Evolutionary conservation across 179 eudicot species (phyloP).

Genomic region (Nepenthes alata): DNA sequence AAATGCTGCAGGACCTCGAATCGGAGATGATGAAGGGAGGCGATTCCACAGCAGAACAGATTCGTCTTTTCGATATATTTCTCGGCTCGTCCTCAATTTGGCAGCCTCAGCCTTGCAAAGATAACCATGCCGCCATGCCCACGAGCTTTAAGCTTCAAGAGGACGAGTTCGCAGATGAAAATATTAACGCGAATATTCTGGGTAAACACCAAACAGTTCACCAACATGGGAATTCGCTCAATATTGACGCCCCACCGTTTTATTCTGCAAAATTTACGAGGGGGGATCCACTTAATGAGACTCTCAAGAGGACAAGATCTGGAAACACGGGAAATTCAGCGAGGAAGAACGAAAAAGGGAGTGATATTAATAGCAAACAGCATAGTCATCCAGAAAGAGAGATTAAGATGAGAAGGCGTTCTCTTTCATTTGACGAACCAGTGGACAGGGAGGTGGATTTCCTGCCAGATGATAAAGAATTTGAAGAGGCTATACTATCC

Average conservation of each 20-base stretch:
- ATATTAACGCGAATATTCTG: slow-evolving; percentile 20
- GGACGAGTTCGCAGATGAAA: slow-evolving; percentile 45
- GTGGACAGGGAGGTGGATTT: slow-evolving; percentile 28
- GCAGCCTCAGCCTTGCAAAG: slow-evolving; percentile 97
- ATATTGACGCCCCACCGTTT: slow-evolving; percentile 67
- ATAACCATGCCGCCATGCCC: slow-evolving; percentile 10
- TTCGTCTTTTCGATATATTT: slow-evolving; percentile 62
- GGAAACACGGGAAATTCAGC: slow-evolving; percentile 20
- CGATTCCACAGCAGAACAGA: slow-evolving; percentile 59
- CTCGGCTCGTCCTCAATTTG: slow-evolving; percentile 76
- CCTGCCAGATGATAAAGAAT: slow-evolving; percentile 72
- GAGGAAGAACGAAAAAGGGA: slow-evolving; percentile 6
- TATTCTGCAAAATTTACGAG: slow-evolving; percentile 26
- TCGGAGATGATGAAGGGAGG: slow-evolving; percentile 70
- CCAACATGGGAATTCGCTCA: slow-evolving; percentile 28
- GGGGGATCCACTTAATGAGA: slow-evolving; percentile 26
- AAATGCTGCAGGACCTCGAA: slow-evolving; percentile 75
- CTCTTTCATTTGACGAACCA: slow-evolving; percentile 31
- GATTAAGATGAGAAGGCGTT: slow-evolving; percentile 51
- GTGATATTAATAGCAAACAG: background rate
- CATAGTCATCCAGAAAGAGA: slow-evolving; percentile 30
- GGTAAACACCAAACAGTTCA: background rate
- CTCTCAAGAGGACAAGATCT: slow-evolving; percentile 77
- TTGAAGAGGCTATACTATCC: slow-evolving; percentile 73
- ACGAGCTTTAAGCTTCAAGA: background rate